Conservation (phyloP, 2,329 filamentous ascomycete genomes). For the Nemania sp. region DNA sequence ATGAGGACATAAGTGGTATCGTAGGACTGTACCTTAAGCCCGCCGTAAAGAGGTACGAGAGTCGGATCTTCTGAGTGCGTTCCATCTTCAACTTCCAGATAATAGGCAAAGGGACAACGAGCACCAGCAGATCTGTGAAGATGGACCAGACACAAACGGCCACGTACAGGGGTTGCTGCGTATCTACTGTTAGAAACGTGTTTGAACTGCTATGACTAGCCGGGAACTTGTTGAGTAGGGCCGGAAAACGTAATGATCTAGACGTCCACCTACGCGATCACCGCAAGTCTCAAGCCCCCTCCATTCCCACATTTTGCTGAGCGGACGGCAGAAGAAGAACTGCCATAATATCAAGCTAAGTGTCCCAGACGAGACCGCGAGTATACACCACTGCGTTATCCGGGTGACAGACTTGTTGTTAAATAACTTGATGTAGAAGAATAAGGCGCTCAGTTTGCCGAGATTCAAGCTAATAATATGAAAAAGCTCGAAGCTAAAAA, state of each 20-base stretch:
- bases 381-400: constrained; percentile 23
- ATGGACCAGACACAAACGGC: constrained; percentile 30
- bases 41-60: constrained; percentile 28
- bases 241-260: neutral
- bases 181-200: constrained; percentile 1
- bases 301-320: constrained; percentile 29
- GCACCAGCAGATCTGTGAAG: constrained; percentile 27
- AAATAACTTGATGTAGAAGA: constrained; percentile 30
- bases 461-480: constrained; percentile 29
- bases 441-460: constrained; percentile 31
- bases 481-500: constrained; percentile 31
- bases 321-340: constrained; percentile 30
- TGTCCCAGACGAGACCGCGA: constrained; percentile 19
- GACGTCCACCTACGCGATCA: constrained; percentile 26
- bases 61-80: constrained; percentile 26
- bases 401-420: constrained; percentile 16
- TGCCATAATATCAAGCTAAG: constrained; percentile 29
- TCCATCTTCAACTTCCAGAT: constrained; percentile 31
- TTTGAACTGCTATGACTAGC: neutral
- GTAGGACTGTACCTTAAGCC: constrained; percentile 24
- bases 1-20: neutral
- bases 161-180: constrained; percentile 25
- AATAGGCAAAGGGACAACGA: constrained; percentile 25
- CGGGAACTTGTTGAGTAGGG: neutral
- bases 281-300: constrained; percentile 31